These are phyloP conservation scores for Lotmaria passim DNA, from an alignment of 208 protist species.

Conservation along the genomic window DNA sequence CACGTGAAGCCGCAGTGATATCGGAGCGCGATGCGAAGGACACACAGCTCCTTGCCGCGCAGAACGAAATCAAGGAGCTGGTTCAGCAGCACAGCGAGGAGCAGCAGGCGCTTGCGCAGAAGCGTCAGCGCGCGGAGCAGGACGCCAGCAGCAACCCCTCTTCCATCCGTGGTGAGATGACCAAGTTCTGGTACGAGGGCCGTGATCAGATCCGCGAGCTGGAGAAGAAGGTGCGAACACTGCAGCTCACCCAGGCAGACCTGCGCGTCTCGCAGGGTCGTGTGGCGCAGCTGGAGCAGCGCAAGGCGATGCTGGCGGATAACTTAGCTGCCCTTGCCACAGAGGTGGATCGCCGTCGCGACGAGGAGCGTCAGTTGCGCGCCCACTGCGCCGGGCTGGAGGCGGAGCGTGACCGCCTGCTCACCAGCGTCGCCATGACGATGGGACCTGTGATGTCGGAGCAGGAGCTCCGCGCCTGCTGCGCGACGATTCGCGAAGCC, in stretches of 20 bases:
- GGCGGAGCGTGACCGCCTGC: slow-evolving; percentile 69
- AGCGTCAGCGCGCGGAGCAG: slow-evolving; percentile 56
- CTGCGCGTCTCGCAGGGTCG: slow-evolving; percentile 53
- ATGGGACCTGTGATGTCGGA: slow-evolving; percentile 23
- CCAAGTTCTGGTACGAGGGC: slow-evolving; percentile 78
- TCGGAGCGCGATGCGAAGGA: slow-evolving; percentile 25
- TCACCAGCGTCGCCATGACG: slow-evolving; percentile 34
- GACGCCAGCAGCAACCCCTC: slow-evolving; percentile 47
- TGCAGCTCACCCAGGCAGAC: slow-evolving; percentile 43
- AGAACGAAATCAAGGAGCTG: slow-evolving; percentile 23
- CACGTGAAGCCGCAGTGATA: slow-evolving; percentile 19
- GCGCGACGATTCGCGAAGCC: slow-evolving; percentile 57
- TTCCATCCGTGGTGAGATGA: slow-evolving; percentile 63
- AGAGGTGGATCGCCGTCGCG: slow-evolving; percentile 59
- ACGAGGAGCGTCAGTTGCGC: slow-evolving; percentile 59
- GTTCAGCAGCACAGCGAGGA: slow-evolving; percentile 40
- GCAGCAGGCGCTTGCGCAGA: slow-evolving; percentile 35
- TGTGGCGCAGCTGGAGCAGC: slow-evolving; percentile 60
- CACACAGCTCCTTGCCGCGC: slow-evolving; percentile 23
- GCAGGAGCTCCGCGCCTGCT: slow-evolving; percentile 51
- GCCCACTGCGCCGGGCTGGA: slow-evolving; percentile 63
- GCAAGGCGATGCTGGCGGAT: slow-evolving; percentile 38
- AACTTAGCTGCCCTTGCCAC: slow-evolving; percentile 56
- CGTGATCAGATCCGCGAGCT: slow-evolving; percentile 55
- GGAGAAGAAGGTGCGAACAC: slow-evolving; percentile 42